Base-by-base conservation (phyloP, 192 early-diverging fungal species). In the Coemansia sp. region DNA sequence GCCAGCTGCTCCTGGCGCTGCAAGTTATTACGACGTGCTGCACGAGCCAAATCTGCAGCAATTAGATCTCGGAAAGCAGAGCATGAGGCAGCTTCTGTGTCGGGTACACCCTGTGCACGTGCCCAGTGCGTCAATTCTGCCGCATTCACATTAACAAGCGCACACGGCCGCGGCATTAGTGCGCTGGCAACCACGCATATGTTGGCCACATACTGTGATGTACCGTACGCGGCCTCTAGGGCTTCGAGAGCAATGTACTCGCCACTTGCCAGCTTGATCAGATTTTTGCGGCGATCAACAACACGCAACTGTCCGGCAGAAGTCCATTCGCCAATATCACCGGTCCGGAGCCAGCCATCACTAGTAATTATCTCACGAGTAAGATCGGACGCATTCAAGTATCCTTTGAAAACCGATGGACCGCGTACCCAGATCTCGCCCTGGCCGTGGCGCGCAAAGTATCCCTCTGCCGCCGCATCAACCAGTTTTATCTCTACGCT, bases 231-330 rank as follows among this genome's bases (percentile, higher is more conserved):
- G 11, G 92, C 86, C 77, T 98, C 96, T 25, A 98, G 82, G 71
- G 93, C 92, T 77, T 98, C 96, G 37, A 98, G 76, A 21, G 96
- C 96, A 74, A 98, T 90, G 77, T 91, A 93, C 79, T 96, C 94
- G 66, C 93, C 96, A 70, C 93, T 85, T 5, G 87, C 82, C 62
- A 95, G 83, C 76, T 96, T 98, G 63, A 98, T 90, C 54, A 98
- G 85, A 76, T 97, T 98, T 86, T 94, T 94, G 67, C 86, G 89
- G 50, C 96, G 86, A 75, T 98, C 96, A 70, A 98, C 93, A 51
- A 98, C 87, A 14, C 82, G 72, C 24, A 98, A 66, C 38, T 87
- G 85, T 41, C 94, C 94, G 62, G 89, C 88, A 1, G 83, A 69
- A 50, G 85, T 79, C 89, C 89, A 92, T 83, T 92, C 88, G 55